Evolutionary conservation across 2,329 filamentous ascomycete genomes (phyloP).

Genomic region (Ophiostoma fasciatum): DNA sequence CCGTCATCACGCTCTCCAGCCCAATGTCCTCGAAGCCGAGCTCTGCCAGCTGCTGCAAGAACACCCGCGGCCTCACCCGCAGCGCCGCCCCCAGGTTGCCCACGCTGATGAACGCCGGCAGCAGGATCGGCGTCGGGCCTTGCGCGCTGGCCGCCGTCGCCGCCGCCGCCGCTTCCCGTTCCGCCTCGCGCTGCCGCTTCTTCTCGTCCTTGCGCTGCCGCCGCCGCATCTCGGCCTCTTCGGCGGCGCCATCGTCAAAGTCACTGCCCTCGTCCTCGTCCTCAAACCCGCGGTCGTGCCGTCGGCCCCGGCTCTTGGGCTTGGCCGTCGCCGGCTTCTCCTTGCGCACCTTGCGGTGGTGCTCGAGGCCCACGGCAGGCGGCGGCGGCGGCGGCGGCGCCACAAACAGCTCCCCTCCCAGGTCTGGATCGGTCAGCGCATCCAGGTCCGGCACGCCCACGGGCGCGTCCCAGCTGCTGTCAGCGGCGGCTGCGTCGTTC

Average conservation of each 20-base stretch:
- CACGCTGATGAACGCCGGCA: conserved; percentile 90
- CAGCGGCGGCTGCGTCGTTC: no score
- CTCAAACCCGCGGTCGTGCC: conserved; percentile 1
- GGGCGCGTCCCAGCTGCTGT: no score
- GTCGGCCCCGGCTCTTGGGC: conserved; percentile 1
- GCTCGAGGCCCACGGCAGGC: not conserved
- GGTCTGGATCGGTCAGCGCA: no score
- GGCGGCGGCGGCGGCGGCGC: not conserved
- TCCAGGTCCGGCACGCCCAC: no score
- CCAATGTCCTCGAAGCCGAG: conserved; percentile 82
- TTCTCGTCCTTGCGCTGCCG: conserved; percentile 28
- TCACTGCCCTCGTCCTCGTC: conserved; percentile 27
- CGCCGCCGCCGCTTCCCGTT: no score
- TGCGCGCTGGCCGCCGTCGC: conserved; percentile 25
- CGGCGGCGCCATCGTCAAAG: conserved; percentile 24
- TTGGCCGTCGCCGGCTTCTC: conserved; percentile 1
- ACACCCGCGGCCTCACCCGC: conserved; percentile 53
- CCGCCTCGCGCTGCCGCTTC: conserved; percentile 22
- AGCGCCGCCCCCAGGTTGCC: conserved; percentile 63
- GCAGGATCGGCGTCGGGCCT: conserved; percentile 45
- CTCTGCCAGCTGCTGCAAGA: conserved; percentile 61
- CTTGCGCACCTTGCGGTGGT: conserved; percentile 4
- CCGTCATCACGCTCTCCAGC: conserved; percentile 72
- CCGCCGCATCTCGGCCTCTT: no score
- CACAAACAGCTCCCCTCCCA: no score